Base-by-base conservation (phyloP, 176 grass and related monocot species). In the Olyra latifolia region DNA sequence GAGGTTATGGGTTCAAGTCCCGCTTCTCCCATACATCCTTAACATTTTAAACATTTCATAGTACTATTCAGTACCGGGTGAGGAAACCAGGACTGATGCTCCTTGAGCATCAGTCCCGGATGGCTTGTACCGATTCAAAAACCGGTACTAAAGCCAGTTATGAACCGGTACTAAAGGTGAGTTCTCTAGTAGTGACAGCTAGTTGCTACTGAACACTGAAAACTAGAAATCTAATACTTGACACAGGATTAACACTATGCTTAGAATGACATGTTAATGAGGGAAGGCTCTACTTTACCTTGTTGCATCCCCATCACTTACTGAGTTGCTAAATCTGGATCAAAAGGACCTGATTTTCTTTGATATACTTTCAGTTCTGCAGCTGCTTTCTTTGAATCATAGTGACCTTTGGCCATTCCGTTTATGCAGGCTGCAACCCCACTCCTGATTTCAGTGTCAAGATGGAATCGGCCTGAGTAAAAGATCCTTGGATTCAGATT, bases 401-500 rank as follows among this genome's bases (percentile, higher is more conserved):
- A 52, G 19, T 83, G 82, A 42, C 62, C 75, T 73, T 74, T 73
- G 1, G 83, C 73, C 61, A 81, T 63, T 66, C 40, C 78, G 19
- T 78, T 19, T 14, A 91, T 85, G 23, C 95, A 89, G 45, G 77
- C 67, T 10, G 56, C 69, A 46, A 91, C 63, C 45, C 95, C 95
- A 17, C 81, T 93, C 17, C 64, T 77, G 63, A 95, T 87, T 76
- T 98, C 92, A 76, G 74, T 53, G 75, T 98, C 95, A 47, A 61
- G 15, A 63, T 66, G 29, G 80, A 78, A 91, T 25, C 81, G 30
- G 1, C 58, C 75, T 3, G 72, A 62, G 57, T 91, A 98, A 72
- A 88, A 98, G 14, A 93, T 80, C 49, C 65, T 55, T 19, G 95
- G 95, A 75, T 98, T 98, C 30, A 98, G 77, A 80, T 68, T 65